Conservation (phyloP, 1,284 basidiomycete species). For the Pulveroboletus ridleyi region DNA sequence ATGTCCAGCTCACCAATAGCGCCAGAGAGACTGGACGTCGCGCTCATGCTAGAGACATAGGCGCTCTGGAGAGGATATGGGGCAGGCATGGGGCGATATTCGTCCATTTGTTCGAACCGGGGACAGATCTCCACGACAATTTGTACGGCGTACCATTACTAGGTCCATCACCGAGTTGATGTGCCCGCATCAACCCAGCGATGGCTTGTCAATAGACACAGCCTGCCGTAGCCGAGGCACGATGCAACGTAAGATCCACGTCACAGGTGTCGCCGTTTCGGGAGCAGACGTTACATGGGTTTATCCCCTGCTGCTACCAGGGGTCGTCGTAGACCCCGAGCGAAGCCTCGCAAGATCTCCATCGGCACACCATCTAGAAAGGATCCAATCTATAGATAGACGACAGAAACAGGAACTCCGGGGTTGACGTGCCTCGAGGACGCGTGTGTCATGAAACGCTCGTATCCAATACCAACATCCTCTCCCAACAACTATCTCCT, state of each 20-base stretch:
- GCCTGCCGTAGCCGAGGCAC: constrained; percentile 37
- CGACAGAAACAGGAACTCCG: constrained; percentile 39
- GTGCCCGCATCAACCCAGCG: constrained; percentile 35
- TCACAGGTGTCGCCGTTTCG: constrained; percentile 36
- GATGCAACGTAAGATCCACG: constrained; percentile 39
- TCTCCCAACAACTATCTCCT: constrained; percentile 12
- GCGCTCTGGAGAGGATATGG: constrained; percentile 34
- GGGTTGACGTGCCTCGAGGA: constrained; percentile 34
- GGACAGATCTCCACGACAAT: constrained; percentile 33
- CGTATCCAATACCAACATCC: constrained; percentile 22
- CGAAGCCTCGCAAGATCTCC: constrained; percentile 24
- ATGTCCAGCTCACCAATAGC: constrained; percentile 63
- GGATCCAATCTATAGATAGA: constrained; percentile 38
- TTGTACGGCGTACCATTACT: constrained; percentile 39
- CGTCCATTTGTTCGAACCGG: constrained; percentile 30
- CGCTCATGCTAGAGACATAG: constrained; percentile 43
- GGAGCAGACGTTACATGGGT: constrained; percentile 37
- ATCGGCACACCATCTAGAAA: constrained; percentile 15
- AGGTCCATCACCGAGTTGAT: constrained; percentile 36
- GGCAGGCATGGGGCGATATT: constrained; percentile 36
- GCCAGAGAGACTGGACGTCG: constrained; percentile 63
- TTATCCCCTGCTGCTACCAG: constrained; percentile 25
- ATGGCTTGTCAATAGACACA: constrained; percentile 35
- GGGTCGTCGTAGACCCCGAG: constrained; percentile 28
- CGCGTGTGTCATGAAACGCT: constrained; percentile 32